Percentiles rank a stretch among this genome's conserved stretches.
Evolutionary conservation across 306 rosid species (phyloP).

Genomic region (Abrus precatorius): DNA sequence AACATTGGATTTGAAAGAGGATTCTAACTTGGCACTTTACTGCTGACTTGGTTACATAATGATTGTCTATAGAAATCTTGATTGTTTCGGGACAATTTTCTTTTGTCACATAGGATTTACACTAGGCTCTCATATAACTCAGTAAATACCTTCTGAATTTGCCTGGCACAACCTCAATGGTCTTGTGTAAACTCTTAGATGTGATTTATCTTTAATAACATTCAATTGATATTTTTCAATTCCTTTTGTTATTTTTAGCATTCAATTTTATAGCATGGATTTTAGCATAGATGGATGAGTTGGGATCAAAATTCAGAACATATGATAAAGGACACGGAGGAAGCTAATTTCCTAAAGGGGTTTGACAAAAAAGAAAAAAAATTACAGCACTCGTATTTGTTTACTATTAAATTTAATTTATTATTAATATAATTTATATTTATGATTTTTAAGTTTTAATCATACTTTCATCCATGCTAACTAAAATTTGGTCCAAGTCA

Average conservation of each 20-base stretch:
- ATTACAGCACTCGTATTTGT: background rate
- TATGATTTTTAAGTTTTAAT: background rate
- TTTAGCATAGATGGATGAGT: conserved; percentile 14
- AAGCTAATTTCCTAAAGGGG: background rate
- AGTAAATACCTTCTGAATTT: background rate
- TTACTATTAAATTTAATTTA: background rate
- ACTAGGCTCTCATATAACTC: conserved; percentile 28
- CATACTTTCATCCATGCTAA: background rate
- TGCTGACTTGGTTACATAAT: conserved; percentile 51
- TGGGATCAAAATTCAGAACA: background rate
- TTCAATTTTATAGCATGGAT: background rate
- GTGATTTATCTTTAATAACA: conserved; percentile 22
- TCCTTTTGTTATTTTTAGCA: background rate
- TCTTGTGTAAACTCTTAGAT: conserved; percentile 29
- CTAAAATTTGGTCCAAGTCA: conserved; percentile 45
- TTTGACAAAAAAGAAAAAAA: background rate
- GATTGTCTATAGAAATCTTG: conserved; percentile 51
- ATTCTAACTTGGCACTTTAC: conserved; percentile 47
- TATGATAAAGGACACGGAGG: background rate
- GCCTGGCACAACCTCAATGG: conserved; percentile 30
- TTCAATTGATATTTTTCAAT: conserved; percentile 9
- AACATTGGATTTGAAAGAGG: conserved; percentile 52
- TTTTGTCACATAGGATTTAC: conserved; percentile 5
- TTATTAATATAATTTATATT: background rate
- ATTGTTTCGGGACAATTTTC: conserved; percentile 39